Base-by-base conservation (phyloP, 2,329 filamentous ascomycete species). In the Pseudocercospora crystallina region DNA sequence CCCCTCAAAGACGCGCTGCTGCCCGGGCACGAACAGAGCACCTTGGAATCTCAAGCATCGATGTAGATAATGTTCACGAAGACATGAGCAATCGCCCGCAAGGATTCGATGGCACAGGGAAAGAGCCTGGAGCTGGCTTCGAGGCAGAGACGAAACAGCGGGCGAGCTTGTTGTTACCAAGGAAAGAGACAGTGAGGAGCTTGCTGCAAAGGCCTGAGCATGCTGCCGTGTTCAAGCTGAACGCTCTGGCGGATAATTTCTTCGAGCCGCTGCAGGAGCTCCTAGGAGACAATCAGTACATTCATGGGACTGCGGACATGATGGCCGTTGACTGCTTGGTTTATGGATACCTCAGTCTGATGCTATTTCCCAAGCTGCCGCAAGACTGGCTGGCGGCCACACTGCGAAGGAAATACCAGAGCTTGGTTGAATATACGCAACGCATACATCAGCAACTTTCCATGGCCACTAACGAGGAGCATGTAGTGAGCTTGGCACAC, bases 311-410 rank as follows among this genome's bases (percentile, higher is more conserved):
- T 8, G 66, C 72, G 1, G 63, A 72, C n/a, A 77, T 81, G 0
- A 82, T 82, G 2, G 82, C 80, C 47, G 71, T 95, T 17, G 91
- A 96, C 69, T 96, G 89, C 65, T 69, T 96, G 40, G 85, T 83
- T 0, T 82, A 89, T 62, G 94, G 85, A 9, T 95, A 95, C 67
- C 74, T 97, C 32, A 79, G 83, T 2, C 72, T 96, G 43, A 87
- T 94, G 75, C 74, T 86, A 1, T 76, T 80, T 17, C 80, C 84
- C 1, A 70, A 79, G 8, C 66, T 87, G 15, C 81, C 83, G 12
- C 80, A 84, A 47, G 69, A 79, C 13, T 89, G 84, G 84, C 70
- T 87, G 5, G 73, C 74, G 51, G 77, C 82, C 43, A 76, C 78
- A 1, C 75, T 88, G 63, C 67, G 72, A 47, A 69, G 67, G 15